Evolutionary conservation across 2,329 filamentous ascomycete species (phyloP), one percentile per base, ranked within the genome.

Genomic region (Venturia effusa): DNA sequence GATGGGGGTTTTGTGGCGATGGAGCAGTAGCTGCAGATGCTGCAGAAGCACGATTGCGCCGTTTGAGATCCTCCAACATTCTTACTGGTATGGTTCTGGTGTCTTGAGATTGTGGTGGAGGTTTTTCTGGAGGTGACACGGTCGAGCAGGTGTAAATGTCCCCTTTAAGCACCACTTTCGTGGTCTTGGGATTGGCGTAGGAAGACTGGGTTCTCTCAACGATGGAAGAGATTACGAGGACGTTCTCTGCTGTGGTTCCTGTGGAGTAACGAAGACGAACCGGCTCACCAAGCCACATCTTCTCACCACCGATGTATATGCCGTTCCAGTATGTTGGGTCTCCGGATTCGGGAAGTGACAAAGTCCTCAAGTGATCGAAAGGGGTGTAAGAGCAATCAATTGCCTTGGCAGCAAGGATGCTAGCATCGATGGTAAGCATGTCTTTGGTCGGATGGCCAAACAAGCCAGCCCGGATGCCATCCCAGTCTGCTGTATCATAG

Each of bases 221-320:
- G 48, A 81, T 76, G 39, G 75, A 70, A 37, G 74, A 75, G 13
- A 81, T 66, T 37, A 81, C 76, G 67, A 85, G 74, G 41, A 85
- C 74, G 55, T 82, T 78, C 37, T 77, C 77, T 22, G 77, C 77
- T 7, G n/a, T 22, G 0, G 72, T 71, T n/a, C 73, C 75, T 8
- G 30, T 40, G 19, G 59, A 22, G 17, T 75, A 71, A 7, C 75
- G 74, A 5, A 85, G 71, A n/a, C 83, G 80, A 17, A 85, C 75
- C 1, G 81, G 77, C 59, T 86, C 83, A n/a, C 83, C 81, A 24
- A 79, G 72, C 81, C 82, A 85, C 27, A 85, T 76, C 71, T 84
- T 85, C 68, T 86, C 83, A 1, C 79, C 82, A 6, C 83, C 83
- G 0, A 85, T 71, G 69, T 78, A 85, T 61, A 85, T 74, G 39